Conservation (phyloP, 495 filamentous ascomycete species). For the Penicillium paradoxum region DNA sequence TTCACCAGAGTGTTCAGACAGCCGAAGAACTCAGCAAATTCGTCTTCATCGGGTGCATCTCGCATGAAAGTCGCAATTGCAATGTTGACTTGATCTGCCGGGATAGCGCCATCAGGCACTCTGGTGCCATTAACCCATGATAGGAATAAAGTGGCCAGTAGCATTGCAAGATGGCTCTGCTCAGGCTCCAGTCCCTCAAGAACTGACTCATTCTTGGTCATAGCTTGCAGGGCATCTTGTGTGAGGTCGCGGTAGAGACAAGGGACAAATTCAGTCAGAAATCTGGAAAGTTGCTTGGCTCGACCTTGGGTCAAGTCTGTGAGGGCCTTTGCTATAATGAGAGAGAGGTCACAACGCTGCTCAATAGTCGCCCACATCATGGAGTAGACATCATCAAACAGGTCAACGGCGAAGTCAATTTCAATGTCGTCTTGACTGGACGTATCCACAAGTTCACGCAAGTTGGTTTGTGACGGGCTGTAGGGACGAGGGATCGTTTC, state of each 20-base stretch:
- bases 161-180: conserved; percentile 22
- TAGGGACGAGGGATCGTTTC: background rate
- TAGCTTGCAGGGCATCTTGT: conserved; percentile 3
- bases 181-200: background rate
- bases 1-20: background rate
- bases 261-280: background rate
- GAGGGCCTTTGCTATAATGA: conserved; percentile 12
- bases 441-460: background rate
- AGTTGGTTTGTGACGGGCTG: background rate
- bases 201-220: conserved; percentile 1
- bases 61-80: background rate
- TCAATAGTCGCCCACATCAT: conserved; percentile 1
- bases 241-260: background rate
- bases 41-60: background rate
- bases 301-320: background rate
- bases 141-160: conserved; percentile 32
- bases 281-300: background rate
- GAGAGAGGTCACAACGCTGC: background rate
- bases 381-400: background rate
- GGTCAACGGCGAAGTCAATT: background rate
- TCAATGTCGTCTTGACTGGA: background rate
- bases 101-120: conserved; percentile 28
- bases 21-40: background rate
- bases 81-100: background rate
- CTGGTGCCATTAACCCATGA: conserved; percentile 9